Base-by-base conservation (phyloP, 441 rosid species). In the Populus hybrid region DNA sequence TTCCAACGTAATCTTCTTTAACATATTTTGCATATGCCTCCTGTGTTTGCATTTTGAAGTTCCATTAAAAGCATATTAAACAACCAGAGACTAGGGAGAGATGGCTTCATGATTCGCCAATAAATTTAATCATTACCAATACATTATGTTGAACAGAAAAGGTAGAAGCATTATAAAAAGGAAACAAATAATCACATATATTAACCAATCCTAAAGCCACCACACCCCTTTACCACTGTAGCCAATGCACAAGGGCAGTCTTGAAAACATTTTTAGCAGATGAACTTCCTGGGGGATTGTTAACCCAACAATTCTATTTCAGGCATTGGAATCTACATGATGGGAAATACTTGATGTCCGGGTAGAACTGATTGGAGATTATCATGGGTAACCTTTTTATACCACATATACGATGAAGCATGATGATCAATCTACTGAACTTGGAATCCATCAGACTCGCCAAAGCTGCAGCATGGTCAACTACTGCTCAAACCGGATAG, bases 11-110 rank as follows among this genome's bases (percentile, higher is more conserved):
- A 77, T 84, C 82, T 8, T 92, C 94, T 68, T 82, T 87, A 42
- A 87, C 82, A 78, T 88, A 95, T 66, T 90, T 90, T 79, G 97
- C 93, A 82, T 92, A 94, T 72, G 88, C 93, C 70, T 76, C 92
- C 98, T 95, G 89, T 77, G 80, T 68, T 67, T 30, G 69, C 23
- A 2, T 30, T 71, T 53, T 46, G 24, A 40, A 38, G 16, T 26
- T 12, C 12, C 73, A 64, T 74, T 67, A 40, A 8, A 76, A 75
- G 64, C 53, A 59, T 36, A 59, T 72, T 66, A 69, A 40, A 24
- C 30, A 65, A 2, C 30, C 11, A 26, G 78, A n/a, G 72, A 73
- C 32, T 18, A 72, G 30, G 42, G 10, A 57, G 26, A 67, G 23
- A 65, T 38, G 73, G 23, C 8, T 8, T 35, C 53, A 34, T 40